Evolutionary conservation across 179 eudicot genomes (phyloP).

Genomic region (Pouteria campechiana): DNA sequence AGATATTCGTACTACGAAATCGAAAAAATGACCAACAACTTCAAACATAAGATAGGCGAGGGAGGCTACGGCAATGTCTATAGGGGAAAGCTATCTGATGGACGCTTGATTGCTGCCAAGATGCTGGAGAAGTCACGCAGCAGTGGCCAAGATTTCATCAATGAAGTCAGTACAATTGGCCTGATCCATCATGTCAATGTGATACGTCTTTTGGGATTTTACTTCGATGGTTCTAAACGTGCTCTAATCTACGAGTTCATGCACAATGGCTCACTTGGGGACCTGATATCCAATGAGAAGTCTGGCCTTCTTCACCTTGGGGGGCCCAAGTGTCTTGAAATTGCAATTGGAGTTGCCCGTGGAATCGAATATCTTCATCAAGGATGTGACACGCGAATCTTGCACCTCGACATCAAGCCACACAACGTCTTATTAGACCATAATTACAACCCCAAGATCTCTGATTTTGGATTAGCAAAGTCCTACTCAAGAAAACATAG

Average conservation of each 20-base stretch:
- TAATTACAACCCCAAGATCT: constrained; percentile 9
- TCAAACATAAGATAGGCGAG: constrained; percentile 6
- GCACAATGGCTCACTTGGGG: constrained; percentile 6
- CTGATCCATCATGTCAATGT: constrained; percentile 9
- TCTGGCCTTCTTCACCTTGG: not conserved
- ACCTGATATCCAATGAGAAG: not conserved
- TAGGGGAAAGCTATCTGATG: constrained; percentile 4
- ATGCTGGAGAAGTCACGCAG: constrained; percentile 9
- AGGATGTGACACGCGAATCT: constrained; percentile 8
- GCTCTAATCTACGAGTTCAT: constrained; percentile 14
- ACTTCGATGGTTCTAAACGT: constrained; percentile 7
- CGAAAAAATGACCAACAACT: constrained; percentile 7
- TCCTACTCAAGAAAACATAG: constrained; percentile 6
- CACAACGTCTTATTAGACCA: constrained; percentile 10
- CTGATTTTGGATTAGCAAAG: constrained; percentile 14
- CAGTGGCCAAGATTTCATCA: constrained; percentile 3
- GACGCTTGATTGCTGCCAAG: constrained; percentile 8
- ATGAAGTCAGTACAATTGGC: constrained; percentile 9
- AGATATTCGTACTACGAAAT: constrained; percentile 6
- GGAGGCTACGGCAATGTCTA: constrained; percentile 10
- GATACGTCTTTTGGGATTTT: constrained; percentile 8
- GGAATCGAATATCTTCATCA: constrained; percentile 11
- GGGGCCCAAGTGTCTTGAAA: constrained; percentile 1
- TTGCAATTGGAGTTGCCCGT: constrained; percentile 6
- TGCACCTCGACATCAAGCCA: constrained; percentile 14